Percentiles rank a stretch among this genome's conserved stretches.
Evolutionary conservation across 345 rosid genomes (phyloP).

Genomic region (Corchorus olitorius): DNA sequence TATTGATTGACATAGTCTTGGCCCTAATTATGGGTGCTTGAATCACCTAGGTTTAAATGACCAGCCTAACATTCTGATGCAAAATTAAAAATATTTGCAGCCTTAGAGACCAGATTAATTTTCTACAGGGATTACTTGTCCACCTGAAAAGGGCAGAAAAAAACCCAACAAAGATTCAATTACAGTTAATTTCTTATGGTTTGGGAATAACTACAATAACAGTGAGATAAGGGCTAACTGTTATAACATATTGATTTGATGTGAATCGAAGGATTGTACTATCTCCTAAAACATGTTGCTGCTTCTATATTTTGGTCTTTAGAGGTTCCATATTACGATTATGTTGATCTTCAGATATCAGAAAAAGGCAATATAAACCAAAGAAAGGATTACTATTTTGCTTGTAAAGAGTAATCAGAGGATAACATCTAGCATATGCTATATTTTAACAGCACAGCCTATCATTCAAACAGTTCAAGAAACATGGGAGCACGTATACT

Average conservation of each 20-base stretch:
- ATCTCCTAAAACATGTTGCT: not conserved
- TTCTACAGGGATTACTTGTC: slow-evolving; percentile 9
- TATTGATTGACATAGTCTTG: not conserved
- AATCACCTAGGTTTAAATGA: slow-evolving; percentile 8
- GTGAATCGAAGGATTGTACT: not conserved
- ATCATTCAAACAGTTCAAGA: not conserved
- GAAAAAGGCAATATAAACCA: slow-evolving; percentile 3
- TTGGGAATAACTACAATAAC: not conserved
- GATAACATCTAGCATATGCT: not conserved
- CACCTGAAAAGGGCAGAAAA: not conserved
- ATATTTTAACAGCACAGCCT: slow-evolving; percentile 5
- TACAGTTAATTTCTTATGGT: not conserved
- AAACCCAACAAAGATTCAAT: not conserved
- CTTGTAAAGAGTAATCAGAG: not conserved
- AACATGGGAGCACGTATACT: not conserved
- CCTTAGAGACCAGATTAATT: not conserved
- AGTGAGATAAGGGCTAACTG: not conserved
- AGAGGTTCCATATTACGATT: not conserved
- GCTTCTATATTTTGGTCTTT: not conserved
- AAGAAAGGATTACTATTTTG: slow-evolving; percentile 1
- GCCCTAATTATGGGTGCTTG: not conserved
- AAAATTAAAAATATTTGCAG: not conserved
- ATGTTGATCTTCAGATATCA: not conserved
- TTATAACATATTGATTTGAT: not conserved
- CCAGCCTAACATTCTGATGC: slow-evolving; percentile 10